Evolutionary conservation across 192 early-diverging fungal species (phyloP).

Genomic region (Entomortierella chlamydospora): DNA sequence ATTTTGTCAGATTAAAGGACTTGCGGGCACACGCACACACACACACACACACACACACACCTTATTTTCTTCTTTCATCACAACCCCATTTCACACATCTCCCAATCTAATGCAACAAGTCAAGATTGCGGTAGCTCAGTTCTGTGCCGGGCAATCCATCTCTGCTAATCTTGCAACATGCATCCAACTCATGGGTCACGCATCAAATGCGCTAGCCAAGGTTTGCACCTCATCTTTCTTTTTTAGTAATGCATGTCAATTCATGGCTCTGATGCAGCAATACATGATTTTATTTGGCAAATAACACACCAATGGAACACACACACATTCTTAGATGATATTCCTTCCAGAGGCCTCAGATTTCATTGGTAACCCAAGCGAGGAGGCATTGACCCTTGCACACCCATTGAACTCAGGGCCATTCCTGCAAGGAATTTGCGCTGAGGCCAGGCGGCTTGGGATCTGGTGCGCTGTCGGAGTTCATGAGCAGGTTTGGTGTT

Average conservation of each 20-base stretch:
- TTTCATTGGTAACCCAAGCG: slow-evolving; percentile 73
- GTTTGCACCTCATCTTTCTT: slow-evolving; percentile 19
- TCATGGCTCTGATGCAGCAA: not conserved
- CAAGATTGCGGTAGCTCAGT: slow-evolving; percentile 75
- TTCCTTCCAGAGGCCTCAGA: slow-evolving; percentile 90
- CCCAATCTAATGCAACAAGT: slow-evolving; percentile 11
- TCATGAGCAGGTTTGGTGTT: slow-evolving; percentile 74
- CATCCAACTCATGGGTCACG: slow-evolving; percentile 65
- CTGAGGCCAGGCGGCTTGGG: slow-evolving; percentile 65
- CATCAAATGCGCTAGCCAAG: slow-evolving; percentile 69
- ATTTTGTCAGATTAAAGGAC: not conserved
- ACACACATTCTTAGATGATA: slow-evolving; percentile 73
- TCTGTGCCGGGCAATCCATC: slow-evolving; percentile 73
- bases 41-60: no score
- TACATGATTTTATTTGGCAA: no score
- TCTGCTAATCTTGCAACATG: slow-evolving; percentile 70
- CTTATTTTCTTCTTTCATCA: slow-evolving; percentile 1
- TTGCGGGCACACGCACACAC: no score
- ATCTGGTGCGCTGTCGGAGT: slow-evolving; percentile 84
- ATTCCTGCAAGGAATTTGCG: slow-evolving; percentile 72
- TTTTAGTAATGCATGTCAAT: not conserved
- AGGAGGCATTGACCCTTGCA: slow-evolving; percentile 63
- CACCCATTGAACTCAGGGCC: slow-evolving; percentile 45
- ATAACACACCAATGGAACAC: no score
- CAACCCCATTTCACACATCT: not conserved